Base-by-base conservation (phyloP, 352 stramenopile species). In the Globisporangium spiculum region DNA sequence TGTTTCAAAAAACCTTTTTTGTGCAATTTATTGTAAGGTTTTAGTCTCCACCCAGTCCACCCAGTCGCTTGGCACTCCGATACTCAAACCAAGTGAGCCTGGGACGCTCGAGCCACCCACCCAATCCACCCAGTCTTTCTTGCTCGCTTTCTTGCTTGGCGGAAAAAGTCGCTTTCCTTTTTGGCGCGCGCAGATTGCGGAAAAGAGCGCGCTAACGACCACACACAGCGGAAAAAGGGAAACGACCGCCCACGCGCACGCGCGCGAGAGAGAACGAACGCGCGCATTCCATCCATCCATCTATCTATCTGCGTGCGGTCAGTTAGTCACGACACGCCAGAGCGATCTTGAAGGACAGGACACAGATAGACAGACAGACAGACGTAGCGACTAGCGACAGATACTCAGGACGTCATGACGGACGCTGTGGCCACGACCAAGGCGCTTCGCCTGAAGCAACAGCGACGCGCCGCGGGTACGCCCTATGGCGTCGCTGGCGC, bases 391-490 rank as follows among this genome's bases (percentile, higher is more conserved):
- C 44, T 50, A 60, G 60, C 20, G n/a, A 58, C 52, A 46, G 56
- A 59, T 4, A 57, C 52, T 7, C 24, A 12, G 38, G 30, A 60
- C 60, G 22, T 26, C 4, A 66, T 69, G 62, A 53, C 64, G 62
- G 52, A 52, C 61, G 38, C 44, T 22, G 18, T 52, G 44, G 44
- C 50, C 57, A 63, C 63, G 52, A 58, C 16, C 20, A 69, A 41
- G 53, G 41, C 63, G 61, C 38, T 58, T 26, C 64, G 41, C 6
- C 59, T 58, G 69, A 75, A 72, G 68, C 68, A 72, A 61, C 62
- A 73, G 53, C 79, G 79, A 32, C 75, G 72, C 54, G 81, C 78
- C 4, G 74, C 71, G 60, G 75, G 67, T 2, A 77, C 79, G 36
- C 81, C 69, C 22, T 91, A 79, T 62, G 66, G 66, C 5, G 75